phyloP scores from a whole-genome alignment of 2,329 filamentous ascomycete species.

The Daldinia sp. region DNA sequence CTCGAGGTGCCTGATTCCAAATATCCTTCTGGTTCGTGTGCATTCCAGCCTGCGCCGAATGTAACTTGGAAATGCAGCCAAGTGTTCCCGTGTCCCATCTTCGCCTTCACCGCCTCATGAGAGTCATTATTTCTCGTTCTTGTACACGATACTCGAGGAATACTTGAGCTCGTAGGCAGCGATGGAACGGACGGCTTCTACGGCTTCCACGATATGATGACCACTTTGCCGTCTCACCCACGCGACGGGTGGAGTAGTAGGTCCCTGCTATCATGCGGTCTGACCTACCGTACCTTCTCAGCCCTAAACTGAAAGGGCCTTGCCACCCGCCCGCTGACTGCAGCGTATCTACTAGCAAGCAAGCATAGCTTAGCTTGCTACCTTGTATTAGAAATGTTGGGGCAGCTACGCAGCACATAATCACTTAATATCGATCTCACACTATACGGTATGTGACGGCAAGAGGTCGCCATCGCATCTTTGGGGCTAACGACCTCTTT shows the following conservation, averaged over 20 bases:
- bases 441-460: not conserved
- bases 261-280: slow-evolving; percentile 7
- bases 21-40: not conserved
- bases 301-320: slow-evolving; percentile 18
- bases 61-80: slow-evolving; percentile 19
- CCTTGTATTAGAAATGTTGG: slow-evolving; percentile 21
- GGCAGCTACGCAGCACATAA: slow-evolving; percentile 16
- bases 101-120: slow-evolving; percentile 22
- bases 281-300: slow-evolving; percentile 22
- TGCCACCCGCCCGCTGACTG: slow-evolving; percentile 29
- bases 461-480: slow-evolving; percentile 10
- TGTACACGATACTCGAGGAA: slow-evolving; percentile 4
- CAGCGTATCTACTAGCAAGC: slow-evolving; percentile 17
- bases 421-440: slow-evolving; percentile 27
- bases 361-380: slow-evolving; percentile 9
- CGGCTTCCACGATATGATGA: slow-evolving; percentile 24
- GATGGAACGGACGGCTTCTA: not conserved
- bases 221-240: slow-evolving; percentile 8
- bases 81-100: slow-evolving; percentile 16
- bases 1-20: slow-evolving; percentile 6
- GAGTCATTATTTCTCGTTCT: slow-evolving; percentile 19
- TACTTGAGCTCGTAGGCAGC: slow-evolving; percentile 10
- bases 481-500: not conserved
- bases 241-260: not conserved
- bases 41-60: slow-evolving; percentile 7